Evolutionary conservation across 164 flowering plant genomes (phyloP).

Genomic region (Saururus chinensis): DNA sequence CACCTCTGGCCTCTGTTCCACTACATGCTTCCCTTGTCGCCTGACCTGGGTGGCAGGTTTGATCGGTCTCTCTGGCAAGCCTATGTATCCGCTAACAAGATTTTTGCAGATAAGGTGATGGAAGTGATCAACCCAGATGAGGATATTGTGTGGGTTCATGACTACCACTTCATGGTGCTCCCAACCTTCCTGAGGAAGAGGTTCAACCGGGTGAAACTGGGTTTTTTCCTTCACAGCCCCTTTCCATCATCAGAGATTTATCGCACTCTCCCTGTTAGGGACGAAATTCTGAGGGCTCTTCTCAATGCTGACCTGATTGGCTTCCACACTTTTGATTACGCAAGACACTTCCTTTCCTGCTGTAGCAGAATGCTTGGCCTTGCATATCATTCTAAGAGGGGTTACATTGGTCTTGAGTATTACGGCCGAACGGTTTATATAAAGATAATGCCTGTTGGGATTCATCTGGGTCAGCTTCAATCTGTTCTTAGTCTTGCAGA

Average conservation of each 20-base stretch:
- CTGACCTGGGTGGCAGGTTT: slow-evolving; percentile 51
- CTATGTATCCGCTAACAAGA: slow-evolving; percentile 60
- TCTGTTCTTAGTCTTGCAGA: slow-evolving; percentile 46
- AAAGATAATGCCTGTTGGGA: slow-evolving; percentile 73
- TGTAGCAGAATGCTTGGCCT: slow-evolving; percentile 72
- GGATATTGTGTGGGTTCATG: slow-evolving; percentile 74
- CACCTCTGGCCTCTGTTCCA: slow-evolving; percentile 77
- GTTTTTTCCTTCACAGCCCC: slow-evolving; percentile 12
- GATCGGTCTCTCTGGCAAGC: slow-evolving; percentile 72
- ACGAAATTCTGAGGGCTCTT: slow-evolving; percentile 12
- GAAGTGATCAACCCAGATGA: slow-evolving; percentile 74
- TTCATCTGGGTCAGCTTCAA: slow-evolving; percentile 66
- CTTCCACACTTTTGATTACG: slow-evolving; percentile 76
- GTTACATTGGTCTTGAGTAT: slow-evolving; percentile 65
- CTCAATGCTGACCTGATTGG: slow-evolving; percentile 31
- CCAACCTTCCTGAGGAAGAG: slow-evolving; percentile 9
- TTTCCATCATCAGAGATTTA: slow-evolving; percentile 11
- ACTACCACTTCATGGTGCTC: slow-evolving; percentile 24
- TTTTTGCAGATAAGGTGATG: slow-evolving; percentile 57
- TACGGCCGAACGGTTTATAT: slow-evolving; percentile 63
- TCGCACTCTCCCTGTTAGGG: slow-evolving; percentile 17
- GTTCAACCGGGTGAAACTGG: slow-evolving; percentile 9
- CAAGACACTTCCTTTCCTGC: slow-evolving; percentile 73
- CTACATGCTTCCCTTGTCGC: slow-evolving; percentile 65
- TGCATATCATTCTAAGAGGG: slow-evolving; percentile 71